Base-by-base conservation (phyloP, 2,329 filamentous ascomycete genomes). In the Biscogniauxia marginata region DNA sequence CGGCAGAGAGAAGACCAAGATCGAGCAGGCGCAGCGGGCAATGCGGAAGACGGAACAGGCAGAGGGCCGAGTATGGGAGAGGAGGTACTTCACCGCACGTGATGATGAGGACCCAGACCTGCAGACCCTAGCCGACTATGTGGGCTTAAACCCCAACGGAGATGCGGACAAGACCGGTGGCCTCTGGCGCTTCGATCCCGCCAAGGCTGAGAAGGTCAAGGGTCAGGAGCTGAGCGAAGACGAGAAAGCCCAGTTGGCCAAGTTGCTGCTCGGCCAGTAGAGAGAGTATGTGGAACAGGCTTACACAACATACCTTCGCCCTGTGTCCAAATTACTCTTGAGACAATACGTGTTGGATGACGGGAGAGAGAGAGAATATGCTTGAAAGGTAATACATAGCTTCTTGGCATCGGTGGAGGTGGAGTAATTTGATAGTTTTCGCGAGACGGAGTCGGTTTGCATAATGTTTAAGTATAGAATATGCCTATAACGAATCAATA, bases 1-100 rank as follows among this genome's bases (percentile, higher is more conserved):
- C 0, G 83, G 84, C 0, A 73, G 74, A 0, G 88, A 92, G 68
- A 96, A 96, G 76, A 84, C 82, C 7, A 85, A 87, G 68, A 89
- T 96, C 55, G 92, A 96, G 72, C 88, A 93, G 66, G 84, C 85
- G 23, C 92, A 96, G 75, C 82, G 92, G 13, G 84, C 88, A 58
- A 79, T 93, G 77, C 83, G 92, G 63, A 79, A 80, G 13, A 66
- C 67, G 34, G 76, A 73, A 56, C 65, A 69, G 46, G 57, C 64
- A 1, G 89, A 92, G 65, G 86, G 86, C 19, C 82, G 82, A 46
- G 79, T 84, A 44, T 99, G 95, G 93, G 83, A 92, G 68, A 83
- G 92, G 47, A 83, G 88, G 53, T 98, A 95, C 77, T 99, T 98
- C 76, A 84, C 79, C 56, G 67, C 73, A 67, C 69, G 79, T 58